Evolutionary conservation across 2,329 filamentous ascomycete genomes (phyloP), one percentile per base, ranked within the genome.

Genomic region (Nannizziopsis arthrosporioides): DNA sequence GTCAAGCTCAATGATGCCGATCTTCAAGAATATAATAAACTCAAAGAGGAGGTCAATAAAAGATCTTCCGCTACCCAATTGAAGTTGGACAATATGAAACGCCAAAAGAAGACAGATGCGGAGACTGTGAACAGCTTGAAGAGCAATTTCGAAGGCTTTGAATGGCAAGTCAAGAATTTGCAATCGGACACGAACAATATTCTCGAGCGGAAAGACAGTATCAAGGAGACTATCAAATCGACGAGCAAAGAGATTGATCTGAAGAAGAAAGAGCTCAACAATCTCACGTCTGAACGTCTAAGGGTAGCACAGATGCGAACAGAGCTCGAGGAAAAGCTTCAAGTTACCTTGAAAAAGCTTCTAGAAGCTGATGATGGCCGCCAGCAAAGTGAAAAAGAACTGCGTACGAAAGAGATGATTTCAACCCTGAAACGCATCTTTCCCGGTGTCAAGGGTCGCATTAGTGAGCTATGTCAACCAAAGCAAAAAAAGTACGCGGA

Each of bases 401-500:
- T 77, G 19, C 75, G 81, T 51, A 80, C 83, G 59, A 87, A 86
- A 58, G 89, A 94, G 61, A 84, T 86, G 61, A 82, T 96, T 31
- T 80, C 82, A 9, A 82, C 85, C 30, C 73, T 98, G 59, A 94
- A 94, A 65, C 83, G 88, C 45, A 84, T 94, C 54, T 94, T 88
- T 58, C 86, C 88, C 1, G 90, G 90, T 41, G 90, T 98, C 39
- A 85, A 85, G 56, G 92, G 92, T 15, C 82, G 90, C 40, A 79
- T 96, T 40, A 86, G 87, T 53, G 87, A 94, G 55, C 77, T 98
- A 37, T 95, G 92, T 70, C 89, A 86, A 55, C 90, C 92, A 1
- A 96, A 95, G 66, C 87, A 95, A 69, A 95, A 94, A 68, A 96
- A 95, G 64, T 98, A 82, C 60, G 85, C 92, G 54, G 86, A 92